Base-by-base conservation (phyloP, 768 basidiomycete genomes). In the Trametopsis cervina region DNA sequence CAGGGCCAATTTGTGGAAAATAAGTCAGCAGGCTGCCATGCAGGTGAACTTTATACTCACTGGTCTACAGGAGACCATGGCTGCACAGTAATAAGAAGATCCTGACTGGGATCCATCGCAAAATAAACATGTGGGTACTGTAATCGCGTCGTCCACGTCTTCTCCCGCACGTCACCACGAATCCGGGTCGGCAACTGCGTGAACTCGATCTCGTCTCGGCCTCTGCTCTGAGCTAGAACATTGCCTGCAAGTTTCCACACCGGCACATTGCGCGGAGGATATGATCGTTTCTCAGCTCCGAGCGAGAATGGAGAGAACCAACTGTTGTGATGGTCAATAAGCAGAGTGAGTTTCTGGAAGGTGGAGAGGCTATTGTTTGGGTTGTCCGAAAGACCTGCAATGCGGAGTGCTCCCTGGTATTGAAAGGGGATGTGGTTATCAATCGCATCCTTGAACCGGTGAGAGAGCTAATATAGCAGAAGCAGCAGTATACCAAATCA, bases 171-270 rank as follows among this genome's bases (percentile, higher is more conserved):
- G 0, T 17, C 44, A 15, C 53, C n/a, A 44, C 20, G 44, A 13
- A 12, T 27, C 22, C 17, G 53, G n/a, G n/a, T 50, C 2, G 40
- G 44, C 17, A 47, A 26, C 23, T 46, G 53, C n/a, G 15, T 20
- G 23, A 35, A 54, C 50, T n/a, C 45, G 42, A 6, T 50, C 20
- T 1, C 3, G 10, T 22, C 21, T 25, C 33, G 13, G 26, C 24
- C 53, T 49, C 46, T 13, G 18, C 26, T 35, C 24, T 50, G 49
- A 6, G 44, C 49, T 18, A 54, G 24, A 3, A 54, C 53, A n/a
- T 49, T 49, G 11, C 53, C 53, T 5, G 44, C 24, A 18, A 54
- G 41, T 21, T 54, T 49, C 53, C 53, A 54, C 5, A 41, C 44
- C 4, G 53, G 53, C 2, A 48, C 53, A 1, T 54, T 49, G 20